These are phyloP conservation scores for Globisporangium emineosum DNA, from an alignment of 352 stramenopile species.

Conservation along the genomic window DNA sequence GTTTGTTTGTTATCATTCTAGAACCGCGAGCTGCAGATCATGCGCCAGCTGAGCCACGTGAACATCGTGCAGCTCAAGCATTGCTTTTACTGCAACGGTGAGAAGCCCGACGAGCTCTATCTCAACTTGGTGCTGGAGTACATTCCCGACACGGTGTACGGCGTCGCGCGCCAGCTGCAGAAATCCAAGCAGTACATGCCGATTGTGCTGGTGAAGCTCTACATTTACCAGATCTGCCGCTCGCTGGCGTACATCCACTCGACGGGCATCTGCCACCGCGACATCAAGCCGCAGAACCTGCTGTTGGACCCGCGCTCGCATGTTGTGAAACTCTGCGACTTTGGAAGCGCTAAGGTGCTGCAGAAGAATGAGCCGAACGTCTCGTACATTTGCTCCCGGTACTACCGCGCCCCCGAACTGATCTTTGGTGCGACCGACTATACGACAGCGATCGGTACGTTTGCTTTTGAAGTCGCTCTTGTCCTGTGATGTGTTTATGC, in stretches of 20 bases:
- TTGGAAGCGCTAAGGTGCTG: constrained; percentile 95
- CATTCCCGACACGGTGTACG: constrained; percentile 99
- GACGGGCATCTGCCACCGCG: constrained; percentile 97
- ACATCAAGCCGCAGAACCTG: constrained; percentile 99
- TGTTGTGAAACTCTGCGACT: constrained; percentile 99
- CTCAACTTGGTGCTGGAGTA: constrained; percentile 99
- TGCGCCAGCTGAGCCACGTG: constrained; percentile 97
- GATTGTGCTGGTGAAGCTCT: constrained; percentile 98
- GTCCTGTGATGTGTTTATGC: not conserved
- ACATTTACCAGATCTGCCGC: constrained; percentile 99
- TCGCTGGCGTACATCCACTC: constrained; percentile 98
- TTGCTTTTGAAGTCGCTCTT: not conserved
- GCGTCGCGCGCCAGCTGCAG: constrained; percentile 93
- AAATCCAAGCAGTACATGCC: constrained; percentile 97
- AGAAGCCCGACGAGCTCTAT: constrained; percentile 96
- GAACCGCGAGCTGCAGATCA: constrained; percentile 99
- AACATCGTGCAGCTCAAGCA: constrained; percentile 99
- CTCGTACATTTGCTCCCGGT: constrained; percentile 99
- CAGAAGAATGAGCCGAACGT: constrained; percentile 98
- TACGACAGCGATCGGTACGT: constrained; percentile 95
- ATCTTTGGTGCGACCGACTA: constrained; percentile 99
- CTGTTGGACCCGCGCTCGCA: constrained; percentile 96
- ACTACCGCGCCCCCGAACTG: constrained; percentile 99
- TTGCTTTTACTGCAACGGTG: constrained; percentile 98
- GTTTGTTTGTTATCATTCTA: constrained; percentile 19